A percentile compares a stretch with the other conserved stretches of the same genome.
Conservation (phyloP, 2,329 filamentous ascomycete species). For the Intubia oerlemansii region DNA sequence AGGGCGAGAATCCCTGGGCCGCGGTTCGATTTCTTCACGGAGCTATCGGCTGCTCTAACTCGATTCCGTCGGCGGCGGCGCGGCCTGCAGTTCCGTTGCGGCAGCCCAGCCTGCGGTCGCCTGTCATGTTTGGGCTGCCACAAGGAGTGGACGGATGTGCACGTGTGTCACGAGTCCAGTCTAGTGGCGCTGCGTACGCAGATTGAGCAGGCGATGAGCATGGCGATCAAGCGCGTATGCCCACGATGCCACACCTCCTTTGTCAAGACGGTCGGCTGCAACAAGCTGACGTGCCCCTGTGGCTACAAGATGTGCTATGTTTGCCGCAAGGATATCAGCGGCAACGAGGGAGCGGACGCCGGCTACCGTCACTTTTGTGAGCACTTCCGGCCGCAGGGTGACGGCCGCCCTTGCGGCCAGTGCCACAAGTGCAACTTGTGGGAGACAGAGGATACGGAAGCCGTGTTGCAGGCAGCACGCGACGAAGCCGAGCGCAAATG, state of each 20-base stretch:
- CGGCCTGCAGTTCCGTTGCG: slow-evolving; percentile 60
- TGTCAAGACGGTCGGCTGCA: slow-evolving; percentile 85
- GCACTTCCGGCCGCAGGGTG: slow-evolving; percentile 71
- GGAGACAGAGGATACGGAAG: slow-evolving; percentile 53
- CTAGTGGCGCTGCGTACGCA: slow-evolving; percentile 67
- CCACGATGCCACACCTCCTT: slow-evolving; percentile 81
- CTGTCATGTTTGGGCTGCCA: slow-evolving; percentile 63
- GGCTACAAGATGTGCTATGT: slow-evolving; percentile 98
- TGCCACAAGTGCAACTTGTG: slow-evolving; percentile 67
- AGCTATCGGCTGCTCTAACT: slow-evolving; percentile 36
- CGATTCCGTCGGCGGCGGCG: slow-evolving; percentile 50
- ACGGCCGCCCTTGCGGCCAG: slow-evolving; percentile 47
- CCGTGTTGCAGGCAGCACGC: slow-evolving; percentile 44
- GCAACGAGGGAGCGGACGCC: slow-evolving; percentile 24
- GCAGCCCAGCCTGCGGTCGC: slow-evolving; percentile 42
- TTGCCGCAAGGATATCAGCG: slow-evolving; percentile 55
- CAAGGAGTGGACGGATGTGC: slow-evolving; percentile 71
- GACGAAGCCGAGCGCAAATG: slow-evolving; percentile 52
- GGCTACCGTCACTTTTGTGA: slow-evolving; percentile 93
- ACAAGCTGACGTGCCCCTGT: slow-evolving; percentile 88
- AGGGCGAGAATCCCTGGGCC: too few species aligned
- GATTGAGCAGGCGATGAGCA: slow-evolving; percentile 81
- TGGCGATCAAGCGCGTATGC: slow-evolving; percentile 87
- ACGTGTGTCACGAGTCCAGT: slow-evolving; percentile 73
- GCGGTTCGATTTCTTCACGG: too few species aligned